Base-by-base conservation (phyloP, 2,329 filamentous ascomycete genomes). In the Diaporthe citrichinensis region DNA sequence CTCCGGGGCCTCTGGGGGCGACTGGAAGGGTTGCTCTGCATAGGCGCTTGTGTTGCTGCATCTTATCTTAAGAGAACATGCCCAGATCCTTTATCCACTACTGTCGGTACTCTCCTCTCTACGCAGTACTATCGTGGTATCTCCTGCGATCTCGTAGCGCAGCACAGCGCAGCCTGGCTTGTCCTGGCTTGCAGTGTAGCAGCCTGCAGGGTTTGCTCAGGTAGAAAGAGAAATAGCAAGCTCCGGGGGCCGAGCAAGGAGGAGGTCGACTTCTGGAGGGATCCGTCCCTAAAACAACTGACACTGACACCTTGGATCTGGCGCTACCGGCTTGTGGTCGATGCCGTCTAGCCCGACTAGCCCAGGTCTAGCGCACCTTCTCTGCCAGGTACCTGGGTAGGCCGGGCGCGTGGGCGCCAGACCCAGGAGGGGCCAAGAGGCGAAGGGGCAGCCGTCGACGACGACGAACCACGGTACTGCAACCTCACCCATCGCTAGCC, bases 261-360 rank as follows among this genome's bases (percentile, higher is more conserved):
- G n/a, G 25, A 65, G 61, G 39, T 34, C 61, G 25, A 46, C 36
- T 44, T 44, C 59, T 62, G 59, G 59, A 44, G 36, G n/a, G 36
- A 44, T 62, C 14, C 36, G 59, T 41, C 36, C n/a, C 59, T 44
- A 44, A 62, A 62, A 12, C 36, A 28, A 39, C 46, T 68, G 62
- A 68, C 62, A 68, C 28, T 68, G 62, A 68, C 62, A 68, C 62
- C 62, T 68, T 68, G 46, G 62, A 68, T 68, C 62, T 68, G 62
- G 62, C 62, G 46, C 62, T 68, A 68, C 46, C 62, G 62, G 62
- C 62, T 65, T 53, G 62, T 53, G 20, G 44, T 39, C 62, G 62
- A 68, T 68, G 44, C 46, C 62, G 62, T 53, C 46, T 39, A 53
- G 44, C 62, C 62, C 46, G 59, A 3, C 59, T 62, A 62, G 39